Evolutionary conservation across 768 basidiomycete species (phyloP).

Genomic region (Rhodotorula paludigena): DNA sequence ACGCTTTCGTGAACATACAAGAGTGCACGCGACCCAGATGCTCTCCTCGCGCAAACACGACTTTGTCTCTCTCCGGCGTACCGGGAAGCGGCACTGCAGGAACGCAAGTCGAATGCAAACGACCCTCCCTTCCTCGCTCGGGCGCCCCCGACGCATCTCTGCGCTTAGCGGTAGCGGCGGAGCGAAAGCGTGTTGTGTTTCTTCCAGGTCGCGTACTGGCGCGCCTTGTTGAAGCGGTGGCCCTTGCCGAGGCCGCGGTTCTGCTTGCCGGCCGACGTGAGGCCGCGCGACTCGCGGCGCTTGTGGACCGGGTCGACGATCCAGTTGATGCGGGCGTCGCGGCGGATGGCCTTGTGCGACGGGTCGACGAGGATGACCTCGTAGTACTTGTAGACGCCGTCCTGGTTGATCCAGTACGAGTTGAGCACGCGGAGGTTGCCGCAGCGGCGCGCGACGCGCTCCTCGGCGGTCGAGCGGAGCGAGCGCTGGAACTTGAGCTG

Average conservation of each 20-base stretch:
- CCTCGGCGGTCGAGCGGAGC: conserved; percentile 88
- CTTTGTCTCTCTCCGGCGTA: too few relatives aligned
- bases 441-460: conserved; percentile 93
- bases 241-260: conserved; percentile 57
- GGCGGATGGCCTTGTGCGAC: conserved; percentile 85
- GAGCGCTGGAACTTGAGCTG: conserved; percentile 97
- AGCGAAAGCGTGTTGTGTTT: conserved; percentile 43
- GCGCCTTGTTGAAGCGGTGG: not conserved
- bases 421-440: conserved; percentile 94
- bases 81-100: too few relatives aligned
- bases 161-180: conserved; percentile 44
- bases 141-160: not conserved
- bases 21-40: too few relatives aligned
- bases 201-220: conserved; percentile 5
- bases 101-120: too few relatives aligned
- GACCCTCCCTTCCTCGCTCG: too few relatives aligned
- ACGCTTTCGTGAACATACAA: too few relatives aligned
- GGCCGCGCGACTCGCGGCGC: conserved; percentile 92
- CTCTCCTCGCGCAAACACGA: too few relatives aligned
- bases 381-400: conserved; percentile 61
- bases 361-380: conserved; percentile 98
- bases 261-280: conserved; percentile 93
- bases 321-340: conserved; percentile 91
- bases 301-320: conserved; percentile 98
- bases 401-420: conserved; percentile 93